Base-by-base conservation (phyloP, 306 rosid genomes). In the Castanea crenata region DNA sequence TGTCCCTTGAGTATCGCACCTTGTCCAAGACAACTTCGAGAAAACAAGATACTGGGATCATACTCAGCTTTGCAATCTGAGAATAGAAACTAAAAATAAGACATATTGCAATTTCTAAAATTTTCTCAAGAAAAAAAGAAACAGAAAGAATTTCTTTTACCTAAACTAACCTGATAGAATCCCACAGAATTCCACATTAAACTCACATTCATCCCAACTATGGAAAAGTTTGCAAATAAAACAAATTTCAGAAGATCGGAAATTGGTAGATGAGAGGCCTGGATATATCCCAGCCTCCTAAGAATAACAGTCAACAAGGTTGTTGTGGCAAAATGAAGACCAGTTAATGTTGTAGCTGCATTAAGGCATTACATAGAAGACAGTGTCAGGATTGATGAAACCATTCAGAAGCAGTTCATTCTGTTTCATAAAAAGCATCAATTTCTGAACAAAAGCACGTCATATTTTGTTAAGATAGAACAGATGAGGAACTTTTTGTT, bases 111-210 rank as follows among this genome's bases (percentile, higher is more conserved):
- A 69, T 67, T 35, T 72, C 61, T 80, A 15, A 76, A 58, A 73
- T 74, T 38, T 62, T 64, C 13, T 34, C 44, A 49, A 49, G 0
- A 19, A 52, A 4, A 38, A 35, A 27, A 32, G 51, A 21, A 78
- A 78, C 46, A 71, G 23, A 38, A 59, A 63, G 31, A 61, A 79
- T 29, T 74, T 64, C 71, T 23, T 29, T 84, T 25, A 57, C 34
- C 19, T n/a, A 41, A 52, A 76, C 64, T 78, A 76, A 90, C 97
- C 94, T 90, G 97, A 84, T 92, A 92, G 85, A 92, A 92, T 74
- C 97, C 97, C 13, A 92, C 95, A 76, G 97, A 90, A 84, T 92
- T 92, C 95, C 95, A 89, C 97, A 92, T 92, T 72, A 92, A 85
- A 84, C 97, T 92, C 71, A 90, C 91, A 61, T 92, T 90, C 96